These are phyloP conservation scores for Annulohypoxylon stygium DNA, from an alignment of 495 filamentous ascomycete species.

Conservation along the genomic window DNA sequence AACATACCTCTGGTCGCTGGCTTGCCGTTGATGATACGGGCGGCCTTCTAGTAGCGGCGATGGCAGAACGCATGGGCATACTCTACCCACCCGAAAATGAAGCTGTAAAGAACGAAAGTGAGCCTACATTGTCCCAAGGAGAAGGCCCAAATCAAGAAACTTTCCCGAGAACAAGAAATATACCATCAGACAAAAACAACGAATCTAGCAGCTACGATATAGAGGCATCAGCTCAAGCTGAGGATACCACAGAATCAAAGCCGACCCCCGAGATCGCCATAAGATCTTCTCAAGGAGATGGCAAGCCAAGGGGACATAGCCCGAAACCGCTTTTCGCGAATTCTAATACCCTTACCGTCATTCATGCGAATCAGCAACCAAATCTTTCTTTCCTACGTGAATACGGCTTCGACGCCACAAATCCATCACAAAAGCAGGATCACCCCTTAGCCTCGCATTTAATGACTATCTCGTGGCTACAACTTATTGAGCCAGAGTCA, in stretches of 20 bases:
- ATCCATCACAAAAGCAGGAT: constrained; percentile 65
- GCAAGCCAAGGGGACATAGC: constrained; percentile 53
- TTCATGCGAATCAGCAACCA: constrained; percentile 90
- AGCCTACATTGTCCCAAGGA: constrained; percentile 35
- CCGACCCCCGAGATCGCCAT: constrained; percentile 17
- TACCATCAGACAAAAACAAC: neutral
- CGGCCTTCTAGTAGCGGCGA: constrained; percentile 84
- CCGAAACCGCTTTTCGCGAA: constrained; percentile 62
- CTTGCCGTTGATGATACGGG: constrained; percentile 91
- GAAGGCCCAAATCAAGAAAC: constrained; percentile 16
- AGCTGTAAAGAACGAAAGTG: constrained; percentile 53
- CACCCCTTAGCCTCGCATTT: constrained; percentile 89
- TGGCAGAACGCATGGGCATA: constrained; percentile 93
- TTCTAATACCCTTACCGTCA: constrained; percentile 85
- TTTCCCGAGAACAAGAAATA: neutral
- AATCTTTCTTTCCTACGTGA: constrained; percentile 89
- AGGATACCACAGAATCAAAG: constrained; percentile 23
- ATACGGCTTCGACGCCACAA: constrained; percentile 81
- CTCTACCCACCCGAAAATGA: constrained; percentile 66
- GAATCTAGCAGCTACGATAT: neutral
- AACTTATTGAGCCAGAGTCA: constrained; percentile 78
- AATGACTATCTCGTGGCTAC: constrained; percentile 88
- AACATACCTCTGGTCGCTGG: constrained; percentile 66
- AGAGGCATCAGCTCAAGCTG: constrained; percentile 15
- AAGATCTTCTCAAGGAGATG: constrained; percentile 27